These are phyloP conservation scores for Wickerhamiella cacticola DNA, from an alignment of 805 yeast species.

Conservation along the genomic window DNA sequence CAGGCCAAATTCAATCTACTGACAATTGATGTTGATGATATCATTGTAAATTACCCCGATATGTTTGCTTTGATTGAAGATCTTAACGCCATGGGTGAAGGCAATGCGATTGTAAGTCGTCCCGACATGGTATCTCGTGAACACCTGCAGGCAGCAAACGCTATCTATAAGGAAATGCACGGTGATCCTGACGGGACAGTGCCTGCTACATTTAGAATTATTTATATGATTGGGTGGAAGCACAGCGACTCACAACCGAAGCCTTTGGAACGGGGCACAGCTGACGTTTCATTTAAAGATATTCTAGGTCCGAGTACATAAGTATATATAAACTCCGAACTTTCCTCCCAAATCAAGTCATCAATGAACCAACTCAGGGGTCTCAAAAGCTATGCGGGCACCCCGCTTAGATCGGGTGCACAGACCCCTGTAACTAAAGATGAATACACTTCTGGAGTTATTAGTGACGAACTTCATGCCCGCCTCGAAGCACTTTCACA, in stretches of 20 bases:
- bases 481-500: constrained; percentile 18
- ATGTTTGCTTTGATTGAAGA: constrained; percentile 55
- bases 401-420: constrained; percentile 8
- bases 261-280: constrained; percentile 64
- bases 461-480: constrained; percentile 20
- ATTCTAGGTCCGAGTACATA: constrained; percentile 28
- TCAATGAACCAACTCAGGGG: background rate
- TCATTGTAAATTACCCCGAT: constrained; percentile 68
- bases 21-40: constrained; percentile 75
- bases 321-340: too few species aligned
- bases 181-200: constrained; percentile 48
- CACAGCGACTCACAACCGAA: constrained; percentile 55
- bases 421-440: constrained; percentile 9
- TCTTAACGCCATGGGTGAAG: constrained; percentile 73
- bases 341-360: background rate
- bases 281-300: constrained; percentile 56
- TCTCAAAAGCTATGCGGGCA: constrained; percentile 6
- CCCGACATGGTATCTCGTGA: constrained; percentile 42
- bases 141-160: constrained; percentile 59
- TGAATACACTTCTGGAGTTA: constrained; percentile 19
- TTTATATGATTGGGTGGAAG: constrained; percentile 86
- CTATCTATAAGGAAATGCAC: constrained; percentile 59
- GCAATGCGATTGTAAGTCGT: constrained; percentile 44
- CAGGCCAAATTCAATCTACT: constrained; percentile 68
- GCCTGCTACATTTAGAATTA: constrained; percentile 72